These are phyloP conservation scores for Phaeosphaeriaceae sp. DNA, from an alignment of 2,329 filamentous ascomycete species.

Conservation along the genomic window DNA sequence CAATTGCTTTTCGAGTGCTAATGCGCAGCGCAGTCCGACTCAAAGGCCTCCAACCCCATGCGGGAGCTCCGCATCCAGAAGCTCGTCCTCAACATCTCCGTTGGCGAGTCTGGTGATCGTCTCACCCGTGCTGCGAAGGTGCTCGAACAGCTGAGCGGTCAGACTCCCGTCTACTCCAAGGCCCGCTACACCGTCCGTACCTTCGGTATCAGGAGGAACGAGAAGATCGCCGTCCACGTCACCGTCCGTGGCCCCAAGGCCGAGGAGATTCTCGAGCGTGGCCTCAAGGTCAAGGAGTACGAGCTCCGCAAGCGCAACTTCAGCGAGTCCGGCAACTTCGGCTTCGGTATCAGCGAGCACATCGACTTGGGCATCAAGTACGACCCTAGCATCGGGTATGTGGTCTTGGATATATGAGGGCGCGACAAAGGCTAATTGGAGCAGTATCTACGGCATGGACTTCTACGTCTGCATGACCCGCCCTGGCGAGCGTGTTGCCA, in stretches of 20 bases:
- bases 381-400: conserved; percentile 51
- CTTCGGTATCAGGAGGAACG: conserved; percentile 99
- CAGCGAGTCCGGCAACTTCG: conserved; percentile 94
- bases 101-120: conserved; percentile 99
- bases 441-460: conserved; percentile 77
- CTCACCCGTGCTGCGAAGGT: conserved; percentile 99
- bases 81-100: conserved; percentile 99
- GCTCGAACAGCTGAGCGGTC: conserved; percentile 98
- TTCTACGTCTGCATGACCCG: conserved; percentile 99
- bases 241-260: conserved; percentile 99
- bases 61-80: conserved; percentile 99
- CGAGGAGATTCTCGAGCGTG: conserved; percentile 99
- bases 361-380: conserved; percentile 99
- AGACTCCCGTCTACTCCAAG: conserved; percentile 99
- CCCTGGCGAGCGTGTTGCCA: conserved; percentile 96
- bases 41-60: conserved; percentile 96
- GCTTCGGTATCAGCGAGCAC: conserved; percentile 99
- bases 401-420: conserved; percentile 6
- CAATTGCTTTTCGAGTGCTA: conserved; percentile 24
- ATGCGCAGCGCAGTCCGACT: conserved; percentile 43
- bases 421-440: conserved; percentile 28
- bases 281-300: conserved; percentile 99
- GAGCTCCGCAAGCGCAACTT: conserved; percentile 99
- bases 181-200: conserved; percentile 99
- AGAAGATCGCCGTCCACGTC: conserved; percentile 96